Evolutionary conservation across 768 basidiomycete species (phyloP).

Genomic region (Lactifluus pinguis): DNA sequence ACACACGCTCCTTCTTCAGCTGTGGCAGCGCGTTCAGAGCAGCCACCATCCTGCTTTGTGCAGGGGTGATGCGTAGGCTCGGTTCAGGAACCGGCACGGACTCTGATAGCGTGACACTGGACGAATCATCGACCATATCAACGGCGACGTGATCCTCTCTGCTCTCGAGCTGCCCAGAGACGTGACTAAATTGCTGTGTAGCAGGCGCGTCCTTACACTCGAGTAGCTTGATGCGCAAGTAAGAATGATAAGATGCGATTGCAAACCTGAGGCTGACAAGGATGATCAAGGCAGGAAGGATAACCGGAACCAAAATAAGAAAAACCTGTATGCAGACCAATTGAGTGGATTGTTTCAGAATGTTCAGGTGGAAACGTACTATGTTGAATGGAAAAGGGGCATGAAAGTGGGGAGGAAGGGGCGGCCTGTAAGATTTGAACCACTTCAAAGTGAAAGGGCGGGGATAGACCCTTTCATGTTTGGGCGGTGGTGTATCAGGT

Average conservation of each 20-base stretch:
- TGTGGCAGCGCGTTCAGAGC: conserved; percentile 59
- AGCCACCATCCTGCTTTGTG: conserved; percentile 48
- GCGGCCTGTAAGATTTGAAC: conserved; percentile 12
- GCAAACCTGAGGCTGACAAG: conserved; percentile 48
- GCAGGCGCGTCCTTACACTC: conserved; percentile 42
- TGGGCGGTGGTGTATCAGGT: conserved; percentile 3
- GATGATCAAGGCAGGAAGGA: conserved; percentile 52
- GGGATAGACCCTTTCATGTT: neutral
- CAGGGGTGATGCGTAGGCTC: conserved; percentile 35
- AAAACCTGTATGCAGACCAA: conserved; percentile 32
- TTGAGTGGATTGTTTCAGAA: neutral
- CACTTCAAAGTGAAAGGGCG: neutral
- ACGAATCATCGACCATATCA: conserved; percentile 43
- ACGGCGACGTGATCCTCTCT: conserved; percentile 52
- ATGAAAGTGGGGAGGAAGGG: conserved; percentile 7
- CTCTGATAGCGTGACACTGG: neutral
- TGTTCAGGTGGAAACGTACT: conserved; percentile 32
- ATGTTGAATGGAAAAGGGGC: conserved; percentile 59
- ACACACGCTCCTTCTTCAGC: conserved; percentile 62
- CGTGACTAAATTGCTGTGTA: conserved; percentile 41
- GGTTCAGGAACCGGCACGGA: conserved; percentile 16
- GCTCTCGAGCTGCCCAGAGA: conserved; percentile 50
- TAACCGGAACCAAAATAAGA: conserved; percentile 49
- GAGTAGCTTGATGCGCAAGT: conserved; percentile 52
- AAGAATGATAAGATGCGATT: conserved; percentile 51